Base-by-base conservation (phyloP, 306 rosid genomes). In the Trichosanthes cucumerina region DNA sequence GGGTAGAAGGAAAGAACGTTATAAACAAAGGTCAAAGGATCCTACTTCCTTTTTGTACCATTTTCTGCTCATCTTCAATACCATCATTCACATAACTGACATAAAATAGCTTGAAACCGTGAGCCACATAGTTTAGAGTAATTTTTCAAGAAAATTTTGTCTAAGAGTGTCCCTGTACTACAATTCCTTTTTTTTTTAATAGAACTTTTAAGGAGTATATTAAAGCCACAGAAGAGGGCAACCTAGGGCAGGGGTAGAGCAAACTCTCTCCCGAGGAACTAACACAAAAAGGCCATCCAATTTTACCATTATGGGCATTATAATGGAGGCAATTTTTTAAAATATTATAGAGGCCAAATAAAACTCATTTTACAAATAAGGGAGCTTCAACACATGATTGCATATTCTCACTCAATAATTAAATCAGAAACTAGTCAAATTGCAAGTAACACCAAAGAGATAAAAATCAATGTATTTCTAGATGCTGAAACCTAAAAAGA, bases 91-190 rank as follows among this genome's bases (percentile, higher is more conserved):
- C 34, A 23, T 28, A 49, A 73, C 75, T 88, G 54, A 86, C 87
- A 70, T 24, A 84, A 85, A 87, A 88, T 66, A 84, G 80, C 88
- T 84, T n/a, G n/a, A n/a, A n/a, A n/a, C n/a, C n/a, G n/a, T n/a
- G n/a, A n/a, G n/a, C n/a, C n/a, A n/a, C n/a, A n/a, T n/a, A n/a
- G n/a, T n/a, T n/a, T n/a, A n/a, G n/a, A n/a, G n/a, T n/a, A n/a
- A n/a, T n/a, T n/a, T n/a, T n/a, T n/a, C n/a, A n/a, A n/a, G n/a
- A n/a, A n/a, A n/a, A n/a, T n/a, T n/a, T n/a, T n/a, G n/a, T n/a
- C n/a, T n/a, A n/a, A n/a, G n/a, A n/a, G n/a, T n/a, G n/a, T n/a
- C n/a, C n/a, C n/a, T n/a, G n/a, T n/a, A n/a, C n/a, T n/a, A n/a
- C n/a, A n/a, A n/a, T n/a, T n/a, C n/a, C n/a, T n/a, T n/a, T n/a